Percentiles rank a stretch among this genome's conserved stretches.
These are phyloP conservation scores for Pleurostoma richardsiae DNA, from an alignment of 2,329 filamentous ascomycete genomes.

Conservation along the genomic window DNA sequence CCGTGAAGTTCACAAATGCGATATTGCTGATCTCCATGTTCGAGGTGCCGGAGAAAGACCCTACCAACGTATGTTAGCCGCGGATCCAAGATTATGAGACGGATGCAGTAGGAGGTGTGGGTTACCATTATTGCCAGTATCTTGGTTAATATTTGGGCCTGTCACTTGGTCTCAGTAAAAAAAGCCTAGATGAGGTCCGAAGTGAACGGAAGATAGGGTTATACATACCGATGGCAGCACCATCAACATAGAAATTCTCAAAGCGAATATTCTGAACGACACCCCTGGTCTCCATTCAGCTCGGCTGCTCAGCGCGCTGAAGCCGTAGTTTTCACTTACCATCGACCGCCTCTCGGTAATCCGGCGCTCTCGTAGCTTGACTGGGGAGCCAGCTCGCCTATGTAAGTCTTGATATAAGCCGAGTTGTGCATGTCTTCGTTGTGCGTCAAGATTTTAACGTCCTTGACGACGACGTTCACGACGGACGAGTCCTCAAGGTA, in stretches of 20 bases:
- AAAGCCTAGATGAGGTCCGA: too few relatives aligned
- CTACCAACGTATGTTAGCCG: background rate
- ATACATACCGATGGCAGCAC: slow-evolving; percentile 26
- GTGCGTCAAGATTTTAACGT: slow-evolving; percentile 37
- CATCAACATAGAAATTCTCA: slow-evolving; percentile 42
- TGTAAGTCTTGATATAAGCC: slow-evolving; percentile 54
- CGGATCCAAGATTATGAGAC: too few relatives aligned
- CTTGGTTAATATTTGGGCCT: slow-evolving; percentile 36
- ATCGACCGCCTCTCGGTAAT: slow-evolving; percentile 44
- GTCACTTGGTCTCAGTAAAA: too few relatives aligned
- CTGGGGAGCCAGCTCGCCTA: slow-evolving; percentile 40
- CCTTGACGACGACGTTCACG: slow-evolving; percentile 39
- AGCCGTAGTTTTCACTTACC: slow-evolving; percentile 3
- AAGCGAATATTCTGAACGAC: slow-evolving; percentile 43
- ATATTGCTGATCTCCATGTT: slow-evolving; percentile 45
- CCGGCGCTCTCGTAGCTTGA: slow-evolving; percentile 41
- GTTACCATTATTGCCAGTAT: slow-evolving; percentile 38
- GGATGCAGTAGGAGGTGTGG: background rate
- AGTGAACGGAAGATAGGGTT: too few relatives aligned
- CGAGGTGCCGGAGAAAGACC: slow-evolving; percentile 34
- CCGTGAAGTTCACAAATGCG: slow-evolving; percentile 45
- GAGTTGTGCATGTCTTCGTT: slow-evolving; percentile 41
- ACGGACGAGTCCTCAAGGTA: slow-evolving; percentile 50
- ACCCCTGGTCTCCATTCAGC: slow-evolving; percentile 25
- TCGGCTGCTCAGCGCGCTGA: too few relatives aligned